Conservation (phyloP, 2,329 filamentous ascomycete species). For the Exophiala oligosperma region DNA sequence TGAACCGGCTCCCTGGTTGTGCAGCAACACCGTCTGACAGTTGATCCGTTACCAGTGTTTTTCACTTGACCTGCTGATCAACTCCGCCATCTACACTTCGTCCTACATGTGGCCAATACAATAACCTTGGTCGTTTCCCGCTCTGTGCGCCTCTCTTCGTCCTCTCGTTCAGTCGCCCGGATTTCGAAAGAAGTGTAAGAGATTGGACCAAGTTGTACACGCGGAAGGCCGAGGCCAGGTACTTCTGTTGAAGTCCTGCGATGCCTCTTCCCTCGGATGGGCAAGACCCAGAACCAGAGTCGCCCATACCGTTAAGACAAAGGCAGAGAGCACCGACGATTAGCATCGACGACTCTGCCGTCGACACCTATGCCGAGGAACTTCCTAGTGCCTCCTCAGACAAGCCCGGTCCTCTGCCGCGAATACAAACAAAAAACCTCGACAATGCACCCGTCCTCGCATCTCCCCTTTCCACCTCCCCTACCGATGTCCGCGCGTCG, state of each 20-base stretch:
- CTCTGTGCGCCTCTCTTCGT: neutral
- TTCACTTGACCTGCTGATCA: neutral
- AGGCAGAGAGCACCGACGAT: conserved; percentile 51
- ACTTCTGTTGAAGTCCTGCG: neutral
- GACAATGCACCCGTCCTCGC: conserved; percentile 36
- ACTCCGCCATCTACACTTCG: neutral
- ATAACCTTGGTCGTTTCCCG: neutral
- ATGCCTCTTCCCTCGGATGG: conserved; percentile 19
- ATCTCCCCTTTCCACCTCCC: conserved; percentile 38
- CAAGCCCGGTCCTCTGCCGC: conserved; percentile 38
- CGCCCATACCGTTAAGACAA: conserved; percentile 9
- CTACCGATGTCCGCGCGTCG: conserved; percentile 53
- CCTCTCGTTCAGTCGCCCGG: neutral
- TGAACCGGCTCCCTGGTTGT: neutral
- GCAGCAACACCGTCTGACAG: neutral
- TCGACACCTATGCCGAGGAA: conserved; percentile 10
- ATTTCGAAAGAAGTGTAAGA: neutral
- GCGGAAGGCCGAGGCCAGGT: neutral
- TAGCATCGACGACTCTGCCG: conserved; percentile 58
- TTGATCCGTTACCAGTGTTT: neutral
- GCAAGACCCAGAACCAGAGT: conserved; percentile 13
- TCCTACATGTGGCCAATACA: neutral
- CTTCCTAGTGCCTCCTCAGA: conserved; percentile 28
- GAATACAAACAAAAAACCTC: conserved; percentile 39
- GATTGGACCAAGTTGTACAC: neutral